Conservation (phyloP, 2,329 filamentous ascomycete species). For the Orbilia javanica region DNA sequence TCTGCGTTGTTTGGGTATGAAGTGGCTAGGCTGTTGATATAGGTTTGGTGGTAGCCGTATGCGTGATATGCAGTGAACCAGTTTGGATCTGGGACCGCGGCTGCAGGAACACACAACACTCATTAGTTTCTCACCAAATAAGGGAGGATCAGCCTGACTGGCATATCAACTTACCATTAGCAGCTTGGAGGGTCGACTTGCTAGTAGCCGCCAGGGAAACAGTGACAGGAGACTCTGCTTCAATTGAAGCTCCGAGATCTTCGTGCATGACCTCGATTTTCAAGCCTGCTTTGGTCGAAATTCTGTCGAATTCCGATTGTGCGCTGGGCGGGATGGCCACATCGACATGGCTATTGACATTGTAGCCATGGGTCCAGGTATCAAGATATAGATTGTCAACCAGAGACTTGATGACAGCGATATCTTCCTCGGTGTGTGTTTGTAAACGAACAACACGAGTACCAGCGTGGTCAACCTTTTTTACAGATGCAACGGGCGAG, state of each 20-base stretch:
- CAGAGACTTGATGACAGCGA: slow-evolving; percentile 63
- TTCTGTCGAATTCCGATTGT: slow-evolving; percentile 65
- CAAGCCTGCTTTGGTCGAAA: slow-evolving; percentile 62
- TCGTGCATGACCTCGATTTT: slow-evolving; percentile 65
- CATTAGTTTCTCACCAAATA: slow-evolving; percentile 64
- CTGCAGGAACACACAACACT: slow-evolving; percentile 31
- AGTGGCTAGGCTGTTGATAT: slow-evolving; percentile 68
- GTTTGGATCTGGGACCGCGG: slow-evolving; percentile 49
- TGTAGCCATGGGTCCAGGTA: slow-evolving; percentile 64
- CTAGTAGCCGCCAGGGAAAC: slow-evolving; percentile 5
- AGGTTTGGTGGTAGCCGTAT: slow-evolving; percentile 70
- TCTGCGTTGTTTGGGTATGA: slow-evolving; percentile 68
- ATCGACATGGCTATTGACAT: slow-evolving; percentile 64
- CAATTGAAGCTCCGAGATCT: slow-evolving; percentile 67
- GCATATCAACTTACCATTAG: slow-evolving; percentile 62
- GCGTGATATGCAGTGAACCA: slow-evolving; percentile 72
- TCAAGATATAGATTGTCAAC: slow-evolving; percentile 65
- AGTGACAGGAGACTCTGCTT: slow-evolving; percentile 62
- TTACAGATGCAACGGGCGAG: slow-evolving; percentile 24
- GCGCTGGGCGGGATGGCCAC: slow-evolving; percentile 66
- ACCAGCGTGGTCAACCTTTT: slow-evolving; percentile 65
- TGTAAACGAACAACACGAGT: slow-evolving; percentile 66
- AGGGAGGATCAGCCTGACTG: slow-evolving; percentile 63
- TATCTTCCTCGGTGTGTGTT: slow-evolving; percentile 62
- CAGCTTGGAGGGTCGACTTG: slow-evolving; percentile 61